phyloP scores from a whole-genome alignment of 1,284 basidiomycete genomes.

The Testicularia cyperi region DNA sequence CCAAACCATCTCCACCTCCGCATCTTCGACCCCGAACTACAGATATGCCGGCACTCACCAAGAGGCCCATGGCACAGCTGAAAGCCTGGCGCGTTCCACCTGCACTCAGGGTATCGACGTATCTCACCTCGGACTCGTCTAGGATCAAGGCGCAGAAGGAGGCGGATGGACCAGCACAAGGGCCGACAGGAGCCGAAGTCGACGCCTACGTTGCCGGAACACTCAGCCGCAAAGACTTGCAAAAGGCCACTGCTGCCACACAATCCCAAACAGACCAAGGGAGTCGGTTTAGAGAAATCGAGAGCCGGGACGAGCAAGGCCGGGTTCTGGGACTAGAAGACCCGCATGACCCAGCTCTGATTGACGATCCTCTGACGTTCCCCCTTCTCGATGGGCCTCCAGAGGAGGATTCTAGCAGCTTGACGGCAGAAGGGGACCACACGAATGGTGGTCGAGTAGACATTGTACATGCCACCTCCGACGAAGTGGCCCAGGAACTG shows the following conservation, averaged over 20 bases:
- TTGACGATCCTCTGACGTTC: conserved; percentile 21
- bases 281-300: too few relatives aligned
- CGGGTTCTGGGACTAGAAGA: conserved; percentile 36
- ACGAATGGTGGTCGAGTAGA: too few relatives aligned
- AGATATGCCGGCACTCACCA: background rate
- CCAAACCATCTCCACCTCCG: too few relatives aligned
- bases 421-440: too few relatives aligned
- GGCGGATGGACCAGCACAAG: conserved; percentile 14
- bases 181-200: conserved; percentile 24
- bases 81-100: background rate
- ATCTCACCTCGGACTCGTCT: conserved; percentile 12
- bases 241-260: too few relatives aligned
- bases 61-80: background rate
- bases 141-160: conserved; percentile 14
- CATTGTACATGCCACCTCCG: background rate
- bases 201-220: conserved; percentile 31
- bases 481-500: background rate
- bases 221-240: conserved; percentile 9
- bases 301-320: conserved; percentile 11
- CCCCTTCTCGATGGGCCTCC: too few relatives aligned
- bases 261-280: too few relatives aligned
- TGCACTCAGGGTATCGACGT: conserved; percentile 6
- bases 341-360: conserved; percentile 19
- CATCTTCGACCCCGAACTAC: too few relatives aligned
- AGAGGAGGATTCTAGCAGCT: too few relatives aligned